Base-by-base conservation (phyloP, 2,329 filamentous ascomycete genomes). In the Aspergillus sp. region DNA sequence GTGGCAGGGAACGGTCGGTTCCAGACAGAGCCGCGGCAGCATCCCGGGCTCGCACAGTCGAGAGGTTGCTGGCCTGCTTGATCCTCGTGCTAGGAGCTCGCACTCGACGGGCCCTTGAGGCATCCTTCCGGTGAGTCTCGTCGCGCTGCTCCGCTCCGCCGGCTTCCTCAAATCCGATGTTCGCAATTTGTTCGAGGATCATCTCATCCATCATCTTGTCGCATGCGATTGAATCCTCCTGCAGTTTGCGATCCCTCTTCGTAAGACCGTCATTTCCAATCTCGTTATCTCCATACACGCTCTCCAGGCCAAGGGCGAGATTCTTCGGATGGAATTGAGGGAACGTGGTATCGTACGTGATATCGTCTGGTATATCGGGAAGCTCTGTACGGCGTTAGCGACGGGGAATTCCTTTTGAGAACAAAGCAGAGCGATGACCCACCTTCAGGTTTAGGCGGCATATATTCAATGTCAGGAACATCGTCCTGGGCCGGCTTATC, bases 391-490 rank as follows among this genome's bases (percentile, higher is more conserved):
- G 22, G 11, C 29, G 53, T 66, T 53, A 68, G 52, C 56, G 11
- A 9, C 22, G 20, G 50, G 6, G 9, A 29, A 46, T 6, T 9
- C 9, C n/a, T 18, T 4, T 24, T 10, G 18, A 6, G 6, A 29
- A 31, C 32, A 11, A 52, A n/a, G 18, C 36, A 61, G 67, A 22
- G 72, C 63, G 12, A 20, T 24, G n/a, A 60, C 71, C 58, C 71
- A 81, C 80, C 79, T 65, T 83, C 84, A 1, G 87, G 84, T 61
- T 82, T 88, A 0, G 92, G 91, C 6, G 94, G 92, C 73, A 92
- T 92, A 74, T 96, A 96, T 80, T 98, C 95, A 61, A 94, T 86
- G 56, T 97, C 93, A 26, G 88, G 87, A 49, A 90, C 81, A 61
- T 82, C 78, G 55, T 84, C 81, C 54, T 82, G 78, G n/a, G 76